Base-by-base conservation (phyloP, 176 grass and related monocot species). In the Thalia dealbata region DNA sequence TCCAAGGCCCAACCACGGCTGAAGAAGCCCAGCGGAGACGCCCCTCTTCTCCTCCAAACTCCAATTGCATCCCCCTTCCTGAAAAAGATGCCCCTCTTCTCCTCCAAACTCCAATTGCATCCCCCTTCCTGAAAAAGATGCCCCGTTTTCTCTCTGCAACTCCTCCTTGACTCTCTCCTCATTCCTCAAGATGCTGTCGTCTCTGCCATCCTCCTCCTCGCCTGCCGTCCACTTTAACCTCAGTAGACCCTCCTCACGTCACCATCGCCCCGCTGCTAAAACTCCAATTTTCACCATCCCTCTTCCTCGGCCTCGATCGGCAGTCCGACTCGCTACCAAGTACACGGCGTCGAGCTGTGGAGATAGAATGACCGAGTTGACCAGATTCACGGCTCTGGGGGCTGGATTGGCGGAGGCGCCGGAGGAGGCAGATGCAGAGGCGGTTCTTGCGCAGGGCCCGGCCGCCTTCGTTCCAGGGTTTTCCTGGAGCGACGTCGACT, bases 281-380 rank as follows among this genome's bases (percentile, higher is more conserved):
- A 74, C 26, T 14, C 18, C 69, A 9, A 73, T 70, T 70, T 81
- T 81, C 14, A 74, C 27, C 55, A 38, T 38, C 32, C 32, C 32
- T 38, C 32, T 4, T 38, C 7, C 79, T 46, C 21, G 67, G 14
- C 18, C 30, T 6, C 18, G 21, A 14, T 64, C 74, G 23, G 65
- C 78, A 69, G 48, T 50, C 52, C 58, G 5, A 29, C 29, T 52
- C 10, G 62, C 61, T 21, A 64, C n/a, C 6, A 77, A 38, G 29
- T 78, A 62, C 52, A 64, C 19, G 74, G 61, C 8, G 67, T 81
- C 51, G 10, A 51, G 25, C 27, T 30, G 62, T 15, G 13, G 62
- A 23, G 26, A 3, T 24, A 25, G 3, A 32, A 81, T 86, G 78
- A 21, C 67, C 54, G 72, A 81, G 77, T 55, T 77, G 68, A 28